Percentiles rank a stretch among this genome's conserved stretches.
Conservation (phyloP, 208 protist species). For the Acanthamoeba royreba region DNA sequence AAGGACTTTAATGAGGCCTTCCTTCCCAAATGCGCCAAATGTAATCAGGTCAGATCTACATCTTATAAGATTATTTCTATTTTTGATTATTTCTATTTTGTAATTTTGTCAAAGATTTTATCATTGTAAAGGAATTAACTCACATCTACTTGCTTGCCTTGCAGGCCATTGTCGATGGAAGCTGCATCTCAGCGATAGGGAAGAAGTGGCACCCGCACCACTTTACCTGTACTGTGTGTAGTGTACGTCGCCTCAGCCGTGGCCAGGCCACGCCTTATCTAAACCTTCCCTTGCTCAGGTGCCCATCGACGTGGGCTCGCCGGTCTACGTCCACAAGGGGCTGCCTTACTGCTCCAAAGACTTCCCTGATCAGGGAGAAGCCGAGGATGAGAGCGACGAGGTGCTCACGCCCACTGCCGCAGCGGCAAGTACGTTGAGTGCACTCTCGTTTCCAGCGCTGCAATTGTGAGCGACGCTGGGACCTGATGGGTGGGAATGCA, state of each 20-base stretch:
- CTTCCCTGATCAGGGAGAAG: not conserved
- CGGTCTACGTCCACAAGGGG: not conserved
- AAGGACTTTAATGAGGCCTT: not conserved
- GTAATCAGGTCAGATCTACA: not conserved
- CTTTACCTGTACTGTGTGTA: not conserved
- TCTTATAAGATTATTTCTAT: not conserved
- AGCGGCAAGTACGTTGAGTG: not conserved
- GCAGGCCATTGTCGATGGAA: not conserved
- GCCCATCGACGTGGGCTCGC: not conserved
- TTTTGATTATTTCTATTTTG: not conserved
- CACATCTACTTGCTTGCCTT: too few relatives aligned
- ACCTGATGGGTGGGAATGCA: too few relatives aligned
- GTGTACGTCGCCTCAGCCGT: not conserved
- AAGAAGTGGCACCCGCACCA: slow-evolving; percentile 19
- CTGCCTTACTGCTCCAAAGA: not conserved
- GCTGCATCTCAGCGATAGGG: not conserved
- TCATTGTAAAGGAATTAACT: too few relatives aligned
- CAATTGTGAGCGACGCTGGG: too few relatives aligned
- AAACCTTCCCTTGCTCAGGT: not conserved
- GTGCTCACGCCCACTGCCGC: not conserved
- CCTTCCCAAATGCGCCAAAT: not conserved
- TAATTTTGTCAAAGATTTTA: too few relatives aligned
- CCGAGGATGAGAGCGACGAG: not conserved
- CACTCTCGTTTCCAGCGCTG: too few relatives aligned
- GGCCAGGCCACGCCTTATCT: not conserved